phyloP scores from a whole-genome alignment of 768 basidiomycete species.

The Lentinula edodes region DNA sequence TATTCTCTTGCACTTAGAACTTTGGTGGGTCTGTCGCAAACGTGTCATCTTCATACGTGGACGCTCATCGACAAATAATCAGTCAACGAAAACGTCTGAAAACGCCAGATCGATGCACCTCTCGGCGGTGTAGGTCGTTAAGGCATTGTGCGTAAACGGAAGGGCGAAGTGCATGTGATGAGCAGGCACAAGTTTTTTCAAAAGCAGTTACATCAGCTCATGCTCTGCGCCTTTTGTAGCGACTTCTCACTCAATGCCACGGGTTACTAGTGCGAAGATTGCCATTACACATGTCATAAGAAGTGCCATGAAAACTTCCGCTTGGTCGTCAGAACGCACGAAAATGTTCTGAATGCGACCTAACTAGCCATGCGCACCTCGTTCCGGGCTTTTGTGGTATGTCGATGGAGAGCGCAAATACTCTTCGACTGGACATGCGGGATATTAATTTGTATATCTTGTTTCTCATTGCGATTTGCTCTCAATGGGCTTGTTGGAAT shows the following conservation, averaged over 20 bases:
- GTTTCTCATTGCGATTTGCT: too few species aligned
- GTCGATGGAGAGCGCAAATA: slow-evolving; percentile 99
- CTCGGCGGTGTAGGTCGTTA: slow-evolving; percentile 90
- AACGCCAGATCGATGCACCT: slow-evolving; percentile 87
- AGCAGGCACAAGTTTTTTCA: slow-evolving; percentile 98
- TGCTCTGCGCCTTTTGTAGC: slow-evolving; percentile 96
- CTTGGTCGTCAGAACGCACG: slow-evolving; percentile 95
- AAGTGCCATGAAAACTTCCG: slow-evolving; percentile 98
- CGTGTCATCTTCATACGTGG: slow-evolving; percentile 5
- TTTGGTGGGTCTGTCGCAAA: slow-evolving; percentile 61
- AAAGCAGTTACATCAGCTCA: slow-evolving; percentile 96
- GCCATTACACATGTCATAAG: slow-evolving; percentile 98
- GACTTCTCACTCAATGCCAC: slow-evolving; percentile 96
- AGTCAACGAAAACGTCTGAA: slow-evolving; percentile 98
- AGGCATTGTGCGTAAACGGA: slow-evolving; percentile 95
- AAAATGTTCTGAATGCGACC: slow-evolving; percentile 91
- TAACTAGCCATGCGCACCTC: slow-evolving; percentile 96
- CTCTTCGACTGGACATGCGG: slow-evolving; percentile 85
- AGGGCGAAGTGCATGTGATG: slow-evolving; percentile 98
- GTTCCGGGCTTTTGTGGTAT: slow-evolving; percentile 99
- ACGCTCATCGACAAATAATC: slow-evolving; percentile 11
- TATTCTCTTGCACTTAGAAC: slow-evolving; percentile 77
- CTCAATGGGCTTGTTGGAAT: too few species aligned
- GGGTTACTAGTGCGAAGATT: slow-evolving; percentile 99
- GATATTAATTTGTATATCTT: too few species aligned